Evolutionary conservation across 139 green algal genomes (phyloP).

Genomic region (Coccomyxa sp.): DNA sequence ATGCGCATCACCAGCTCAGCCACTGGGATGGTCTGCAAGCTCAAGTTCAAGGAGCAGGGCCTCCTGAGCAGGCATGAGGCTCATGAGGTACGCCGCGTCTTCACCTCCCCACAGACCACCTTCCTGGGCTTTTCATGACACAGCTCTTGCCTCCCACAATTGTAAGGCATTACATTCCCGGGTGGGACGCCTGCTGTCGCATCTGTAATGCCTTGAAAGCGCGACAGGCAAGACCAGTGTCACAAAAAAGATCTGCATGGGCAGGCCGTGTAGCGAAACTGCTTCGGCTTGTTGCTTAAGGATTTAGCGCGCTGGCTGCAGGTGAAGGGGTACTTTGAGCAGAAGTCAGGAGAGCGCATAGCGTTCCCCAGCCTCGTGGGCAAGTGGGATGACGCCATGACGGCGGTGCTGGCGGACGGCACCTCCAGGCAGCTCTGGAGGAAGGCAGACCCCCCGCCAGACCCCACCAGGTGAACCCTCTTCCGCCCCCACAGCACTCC

Average conservation of each 20-base stretch:
- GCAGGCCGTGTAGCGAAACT: too few species aligned
- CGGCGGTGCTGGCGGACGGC: conserved; percentile 35
- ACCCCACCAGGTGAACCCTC: conserved; percentile 37
- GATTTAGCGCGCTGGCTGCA: conserved; percentile 11
- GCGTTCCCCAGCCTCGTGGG: conserved; percentile 33
- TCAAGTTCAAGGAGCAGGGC: conserved; percentile 69
- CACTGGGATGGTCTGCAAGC: conserved; percentile 24
- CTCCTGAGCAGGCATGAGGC: conserved; percentile 48
- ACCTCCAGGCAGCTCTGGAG: conserved; percentile 43
- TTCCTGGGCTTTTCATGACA: not conserved
- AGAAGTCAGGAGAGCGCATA: conserved; percentile 18
- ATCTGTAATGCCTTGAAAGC: conserved; percentile 3
- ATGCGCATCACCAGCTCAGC: conserved; percentile 56
- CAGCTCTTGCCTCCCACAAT: not conserved
- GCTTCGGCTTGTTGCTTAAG: too few species aligned
- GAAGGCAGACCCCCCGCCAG: conserved; percentile 38
- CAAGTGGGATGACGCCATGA: conserved; percentile 60
- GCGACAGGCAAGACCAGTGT: too few species aligned
- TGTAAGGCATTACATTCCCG: not conserved
- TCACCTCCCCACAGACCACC: not conserved
- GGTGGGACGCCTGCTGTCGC: not conserved
- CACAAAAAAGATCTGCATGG: too few species aligned
- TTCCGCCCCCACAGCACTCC: too few species aligned
- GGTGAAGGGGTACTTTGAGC: conserved; percentile 32
- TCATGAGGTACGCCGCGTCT: conserved; percentile 40